Base-by-base conservation (phyloP, 768 basidiomycete species). In the Amanita polypyramis region DNA sequence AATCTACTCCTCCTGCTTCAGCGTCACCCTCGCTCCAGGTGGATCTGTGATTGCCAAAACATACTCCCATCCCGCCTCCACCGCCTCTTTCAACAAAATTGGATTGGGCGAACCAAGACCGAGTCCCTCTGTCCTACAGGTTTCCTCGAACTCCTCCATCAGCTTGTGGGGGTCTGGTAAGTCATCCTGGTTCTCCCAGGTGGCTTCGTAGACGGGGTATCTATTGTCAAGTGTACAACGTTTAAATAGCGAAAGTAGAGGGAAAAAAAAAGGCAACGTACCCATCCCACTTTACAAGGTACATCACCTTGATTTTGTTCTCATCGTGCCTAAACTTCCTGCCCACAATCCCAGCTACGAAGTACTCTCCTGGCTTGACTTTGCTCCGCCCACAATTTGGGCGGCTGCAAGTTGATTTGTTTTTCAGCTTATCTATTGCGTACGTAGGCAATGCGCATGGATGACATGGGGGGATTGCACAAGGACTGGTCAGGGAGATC, bases 221-320 rank as follows among this genome's bases (percentile, higher is more conserved):
- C 70, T 71, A n/a, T 7, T 21, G 27, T 21, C 30, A 43, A 27
- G 7, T 27, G 25, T 27, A 7, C 7, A 27, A 7, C 4, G 25
- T 27, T 27, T 27, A 7, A 27, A 27, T 27, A 23, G 30, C 11
- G 23, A 34, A 32, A 34, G 12, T 23, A 43, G 43, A 19, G 19
- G 20, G 45, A 29, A 4, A 51, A 37, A 44, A 41, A 36, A n/a
- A 37, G 36, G 12, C 27, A 20, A 55, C 63, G 56, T 38, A 70
- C 70, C 62, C 64, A 10, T 64, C 62, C 70, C 70, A 71, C 56
- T 65, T 68, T 15, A 71, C 61, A 14, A 71, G 63, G 59, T 69
- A 71, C 2, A 55, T 43, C 9, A 59, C 56, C 4, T 40, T 43
- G 25, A 21, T 49, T 38, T 6, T 59, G 61, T 4, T 40, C 27